Evolutionary conservation across 2,329 filamentous ascomycete species (phyloP).

Genomic region (Colletotrichum kahawae): DNA sequence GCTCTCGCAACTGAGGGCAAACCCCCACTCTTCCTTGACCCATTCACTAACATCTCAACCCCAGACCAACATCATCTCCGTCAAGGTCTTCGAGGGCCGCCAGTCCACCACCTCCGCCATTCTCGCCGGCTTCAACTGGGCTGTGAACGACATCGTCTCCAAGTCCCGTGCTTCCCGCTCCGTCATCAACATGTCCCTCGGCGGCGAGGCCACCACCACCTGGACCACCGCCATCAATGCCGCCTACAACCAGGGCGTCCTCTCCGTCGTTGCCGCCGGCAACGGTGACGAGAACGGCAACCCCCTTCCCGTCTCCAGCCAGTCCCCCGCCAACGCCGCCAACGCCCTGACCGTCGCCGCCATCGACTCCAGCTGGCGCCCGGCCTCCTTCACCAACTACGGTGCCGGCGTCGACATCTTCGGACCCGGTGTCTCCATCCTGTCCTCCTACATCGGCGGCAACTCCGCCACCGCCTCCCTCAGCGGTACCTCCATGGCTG

Average conservation of each 20-base stretch:
- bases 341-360: conserved; percentile 60
- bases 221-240: conserved; percentile 55
- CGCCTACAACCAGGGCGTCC: conserved; percentile 51
- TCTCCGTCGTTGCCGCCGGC: conserved; percentile 60
- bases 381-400: conserved; percentile 55
- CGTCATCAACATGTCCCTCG: conserved; percentile 62
- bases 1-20: neutral
- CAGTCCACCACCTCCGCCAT: conserved; percentile 32
- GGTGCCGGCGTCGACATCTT: conserved; percentile 55
- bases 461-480: conserved; percentile 48
- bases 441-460: conserved; percentile 51
- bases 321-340: conserved; percentile 53
- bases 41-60: neutral
- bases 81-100: conserved; percentile 48
- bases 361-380: conserved; percentile 40
- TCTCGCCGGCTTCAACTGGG: conserved; percentile 43
- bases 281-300: conserved; percentile 44
- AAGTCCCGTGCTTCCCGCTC: conserved; percentile 44
- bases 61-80: conserved; percentile 40
- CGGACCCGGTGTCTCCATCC: conserved; percentile 51
- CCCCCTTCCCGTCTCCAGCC: conserved; percentile 28
- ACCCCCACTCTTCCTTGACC: neutral
- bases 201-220: conserved; percentile 43
- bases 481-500: conserved; percentile 67
- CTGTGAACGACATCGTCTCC: conserved; percentile 47